Percentiles rank a stretch among this genome's conserved stretches.
Evolutionary conservation across 2,329 filamentous ascomycete species (phyloP).

Genomic region (Westerdykella aurantiaca): DNA sequence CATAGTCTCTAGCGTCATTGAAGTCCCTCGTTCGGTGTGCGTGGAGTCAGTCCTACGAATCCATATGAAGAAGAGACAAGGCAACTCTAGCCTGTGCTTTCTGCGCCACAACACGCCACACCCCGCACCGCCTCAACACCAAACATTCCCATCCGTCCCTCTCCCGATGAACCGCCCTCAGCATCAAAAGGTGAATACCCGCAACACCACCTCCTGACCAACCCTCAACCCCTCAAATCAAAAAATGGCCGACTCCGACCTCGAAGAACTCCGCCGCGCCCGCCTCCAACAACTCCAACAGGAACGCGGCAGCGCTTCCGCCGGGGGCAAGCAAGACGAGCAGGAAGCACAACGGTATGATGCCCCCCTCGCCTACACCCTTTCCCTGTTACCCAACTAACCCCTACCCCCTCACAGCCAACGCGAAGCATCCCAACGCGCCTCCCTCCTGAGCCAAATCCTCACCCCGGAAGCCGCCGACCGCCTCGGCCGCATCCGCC

Average conservation of each 20-base stretch:
- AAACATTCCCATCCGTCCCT: too few species aligned
- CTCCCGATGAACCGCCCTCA: too few species aligned
- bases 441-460: conserved; percentile 81
- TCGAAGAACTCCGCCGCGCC: conserved; percentile 77
- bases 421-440: conserved; percentile 61
- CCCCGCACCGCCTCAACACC: too few species aligned
- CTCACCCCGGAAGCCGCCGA: conserved; percentile 91
- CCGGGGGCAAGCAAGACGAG: conserved; percentile 46
- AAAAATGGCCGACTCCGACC: conserved; percentile 59
- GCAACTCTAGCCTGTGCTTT: too few species aligned
- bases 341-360: conserved; percentile 55
- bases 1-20: too few species aligned
- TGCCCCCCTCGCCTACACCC: conserved; percentile 1
- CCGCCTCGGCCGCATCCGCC: conserved; percentile 84
- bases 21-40: too few species aligned
- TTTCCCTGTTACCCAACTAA: conserved; percentile 10
- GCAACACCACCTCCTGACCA: too few species aligned
- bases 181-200: too few species aligned
- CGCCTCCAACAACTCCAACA: conserved; percentile 90
- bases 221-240: background rate
- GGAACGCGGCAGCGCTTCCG: conserved; percentile 52
- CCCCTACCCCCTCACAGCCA: conserved; percentile 25
- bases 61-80: too few species aligned
- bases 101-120: too few species aligned
- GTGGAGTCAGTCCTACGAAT: too few species aligned